A percentile compares a stretch with the other conserved stretches of the same genome.
phyloP scores from a whole-genome alignment of 1,284 basidiomycete species.

The Trichosporon sp. region DNA sequence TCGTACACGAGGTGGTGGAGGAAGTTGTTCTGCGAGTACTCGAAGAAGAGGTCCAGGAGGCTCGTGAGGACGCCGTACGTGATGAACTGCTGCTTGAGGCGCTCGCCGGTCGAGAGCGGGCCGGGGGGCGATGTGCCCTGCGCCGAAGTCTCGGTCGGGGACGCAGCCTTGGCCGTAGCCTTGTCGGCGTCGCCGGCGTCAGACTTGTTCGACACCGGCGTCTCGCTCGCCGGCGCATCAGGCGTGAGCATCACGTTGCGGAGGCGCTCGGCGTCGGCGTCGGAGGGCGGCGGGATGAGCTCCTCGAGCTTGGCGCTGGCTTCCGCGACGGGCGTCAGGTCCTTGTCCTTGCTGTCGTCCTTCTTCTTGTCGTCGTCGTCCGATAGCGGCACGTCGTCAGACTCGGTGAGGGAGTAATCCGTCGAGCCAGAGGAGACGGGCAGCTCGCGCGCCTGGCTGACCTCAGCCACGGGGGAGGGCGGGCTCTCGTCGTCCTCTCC shows the following conservation, averaged over 20 bases:
- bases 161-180: background rate
- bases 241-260: slow-evolving; percentile 41
- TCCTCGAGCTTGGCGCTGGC: slow-evolving; percentile 8
- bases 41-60: slow-evolving; percentile 87
- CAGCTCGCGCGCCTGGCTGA: slow-evolving; percentile 66
- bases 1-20: slow-evolving; percentile 97
- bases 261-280: slow-evolving; percentile 45
- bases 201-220: slow-evolving; percentile 28
- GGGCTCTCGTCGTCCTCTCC: slow-evolving; percentile 49
- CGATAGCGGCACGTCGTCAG: slow-evolving; percentile 70
- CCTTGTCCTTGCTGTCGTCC: slow-evolving; percentile 73
- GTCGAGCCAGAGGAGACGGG: slow-evolving; percentile 63
- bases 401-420: slow-evolving; percentile 59
- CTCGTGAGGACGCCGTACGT: slow-evolving; percentile 71
- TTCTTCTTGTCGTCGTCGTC: slow-evolving; percentile 68
- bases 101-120: slow-evolving; percentile 64
- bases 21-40: slow-evolving; percentile 97
- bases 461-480: slow-evolving; percentile 65
- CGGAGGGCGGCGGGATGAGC: slow-evolving; percentile 43
- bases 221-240: background rate
- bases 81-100: slow-evolving; percentile 74
- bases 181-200: slow-evolving; percentile 32
- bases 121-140: slow-evolving; percentile 12
- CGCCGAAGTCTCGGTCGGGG: background rate
- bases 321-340: slow-evolving; percentile 36